Base-by-base conservation (phyloP, 345 rosid species). In the Rhodomyrtus tomentosa region DNA sequence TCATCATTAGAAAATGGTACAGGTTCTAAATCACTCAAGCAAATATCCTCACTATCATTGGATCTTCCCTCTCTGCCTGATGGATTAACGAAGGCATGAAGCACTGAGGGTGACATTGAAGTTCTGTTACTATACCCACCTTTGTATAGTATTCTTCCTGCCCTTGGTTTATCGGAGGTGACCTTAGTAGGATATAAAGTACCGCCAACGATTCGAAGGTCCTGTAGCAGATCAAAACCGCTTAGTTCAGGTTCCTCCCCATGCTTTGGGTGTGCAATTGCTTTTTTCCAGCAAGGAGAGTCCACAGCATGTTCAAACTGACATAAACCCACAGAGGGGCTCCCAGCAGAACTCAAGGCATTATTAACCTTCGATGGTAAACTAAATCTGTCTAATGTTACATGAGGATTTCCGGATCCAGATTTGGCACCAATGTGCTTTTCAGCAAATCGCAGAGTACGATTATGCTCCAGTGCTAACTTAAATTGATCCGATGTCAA, bases 21-120 rank as follows among this genome's bases (percentile, higher is more conserved):
- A 73, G 85, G 86, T 85, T 12, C 76, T 48, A 80, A 81, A 86
- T 80, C 85, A 82, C 79, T 86, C 40, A 84, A 80, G 45, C 45
- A 18, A 62, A 62, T 32, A 32, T 62, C 74, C 74, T 62, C 42
- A 32, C 10, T 62, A 62, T 62, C 42, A 68, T 68, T 68, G 76
- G 42, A 32, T 32, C 76, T 36, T 68, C 76, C 76, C 86, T 56
- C 88, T 80, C 84, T 89, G 85, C 83, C 80, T 52, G 50, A 83
- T 14, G 81, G 56, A 32, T 84, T 1, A 48, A 56, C 82, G 81
- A 82, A 83, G 54, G 83, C 54, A 81, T 87, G 85, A 56, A 55
- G 83, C 79, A 68, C 76, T 32, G 76, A 32, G 76, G 76, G 76
- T 68, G 76, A 68, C 13, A 68, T 11, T 18, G 76, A 68, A 32